A percentile compares a stretch with the other conserved stretches of the same genome.
Conservation (phyloP, 345 rosid species). For the Linum lewisii region DNA sequence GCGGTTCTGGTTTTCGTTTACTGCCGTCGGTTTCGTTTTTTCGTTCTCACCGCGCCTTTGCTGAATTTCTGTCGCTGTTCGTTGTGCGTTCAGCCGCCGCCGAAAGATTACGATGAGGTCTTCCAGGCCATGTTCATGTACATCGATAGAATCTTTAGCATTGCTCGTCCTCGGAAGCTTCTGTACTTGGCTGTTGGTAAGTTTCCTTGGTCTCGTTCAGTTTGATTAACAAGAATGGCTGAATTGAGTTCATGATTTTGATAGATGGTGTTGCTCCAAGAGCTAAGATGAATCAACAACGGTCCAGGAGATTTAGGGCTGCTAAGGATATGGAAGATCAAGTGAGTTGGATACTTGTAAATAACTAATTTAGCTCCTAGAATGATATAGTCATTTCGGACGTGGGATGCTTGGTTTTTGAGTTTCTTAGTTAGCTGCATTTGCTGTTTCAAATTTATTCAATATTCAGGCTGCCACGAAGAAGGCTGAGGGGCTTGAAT, state of each 20-base stretch:
- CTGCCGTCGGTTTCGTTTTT: not conserved
- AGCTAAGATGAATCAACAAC: slow-evolving; percentile 32
- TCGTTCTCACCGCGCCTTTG: not conserved
- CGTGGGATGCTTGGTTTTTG: not conserved
- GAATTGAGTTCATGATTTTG: not conserved
- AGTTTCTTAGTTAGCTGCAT: not conserved
- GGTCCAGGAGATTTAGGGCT: slow-evolving; percentile 24
- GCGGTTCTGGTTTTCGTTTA: not conserved
- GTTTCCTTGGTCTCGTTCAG: not conserved
- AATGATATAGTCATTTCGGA: not conserved
- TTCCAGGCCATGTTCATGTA: slow-evolving; percentile 15
- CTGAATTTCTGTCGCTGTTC: not conserved
- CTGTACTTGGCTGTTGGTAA: slow-evolving; percentile 23
- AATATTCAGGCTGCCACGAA: slow-evolving; percentile 1
- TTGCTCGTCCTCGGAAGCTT: slow-evolving; percentile 26
- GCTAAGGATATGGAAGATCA: slow-evolving; percentile 25
- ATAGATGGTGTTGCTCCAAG: slow-evolving; percentile 31
- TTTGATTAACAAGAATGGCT: not conserved
- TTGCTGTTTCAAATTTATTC: not conserved
- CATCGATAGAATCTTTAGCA: slow-evolving; percentile 21
- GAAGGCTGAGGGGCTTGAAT: not conserved
- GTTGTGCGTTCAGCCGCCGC: slow-evolving; percentile 16
- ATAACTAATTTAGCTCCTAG: not conserved
- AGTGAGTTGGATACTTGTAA: slow-evolving; percentile 1
- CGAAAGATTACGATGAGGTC: slow-evolving; percentile 16